Evolutionary conservation across 148 eudicot species (phyloP), one percentile per base, ranked within the genome.

Genomic region (Arbutus unedo): DNA sequence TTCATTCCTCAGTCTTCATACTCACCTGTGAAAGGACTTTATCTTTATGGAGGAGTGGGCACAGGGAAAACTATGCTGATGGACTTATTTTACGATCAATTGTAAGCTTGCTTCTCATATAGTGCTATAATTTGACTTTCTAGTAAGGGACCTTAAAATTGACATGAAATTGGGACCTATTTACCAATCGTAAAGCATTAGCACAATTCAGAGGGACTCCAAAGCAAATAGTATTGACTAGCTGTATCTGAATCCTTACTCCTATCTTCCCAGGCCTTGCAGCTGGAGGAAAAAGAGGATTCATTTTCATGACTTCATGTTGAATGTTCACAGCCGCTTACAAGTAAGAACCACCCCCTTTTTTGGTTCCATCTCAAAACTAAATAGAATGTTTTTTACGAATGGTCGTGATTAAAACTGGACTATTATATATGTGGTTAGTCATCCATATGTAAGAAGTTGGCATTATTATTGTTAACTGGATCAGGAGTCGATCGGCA

Each of bases 291-390:
- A 92, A 85, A 93, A 84, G 83, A 90, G 99, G 86, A 96, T 91
- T 83, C 99, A 96, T 91, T 96, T 96, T 85, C 99, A 96, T 75
- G 97, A 96, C 92, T 96, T 96, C 84, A 96, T 96, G 99, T 88
- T 96, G 83, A 87, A 87, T 85, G 99, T 96, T 70, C 99, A 96
- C 81, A 93, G 97, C 84, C 92, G 92, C 62, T 89, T 96, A 89
- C 95, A 88, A 85, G 99, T 93, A 87, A 89, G 87, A 55, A 48
- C 55, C 43, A 21, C 75, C 81, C 47, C 54, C 51, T 18, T 59
- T 73, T 83, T 70, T 81, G 84, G 51, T 74, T 74, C 59, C 60
- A 56, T 18, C 21, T 74, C 81, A 64, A 76, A 51, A 53, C 43
- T 43, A 77, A 3, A 9, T n/a, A 44, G 19, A 9, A 56, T 13